Evolutionary conservation across 805 yeast genomes (phyloP).

Genomic region (Kodamaea restingae): DNA sequence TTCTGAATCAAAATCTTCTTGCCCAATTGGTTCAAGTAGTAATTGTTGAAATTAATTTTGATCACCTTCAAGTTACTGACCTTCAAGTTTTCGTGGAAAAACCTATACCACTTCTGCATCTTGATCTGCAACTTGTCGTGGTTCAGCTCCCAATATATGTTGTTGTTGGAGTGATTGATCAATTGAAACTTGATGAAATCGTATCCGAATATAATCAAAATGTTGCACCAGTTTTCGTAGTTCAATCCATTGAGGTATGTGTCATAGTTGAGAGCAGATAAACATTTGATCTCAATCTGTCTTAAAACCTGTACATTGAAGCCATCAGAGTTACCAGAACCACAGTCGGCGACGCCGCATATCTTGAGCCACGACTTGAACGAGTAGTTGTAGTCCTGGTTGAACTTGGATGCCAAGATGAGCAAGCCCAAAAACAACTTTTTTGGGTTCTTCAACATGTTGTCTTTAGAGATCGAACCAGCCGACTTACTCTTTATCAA

Average conservation of each 20-base stretch:
- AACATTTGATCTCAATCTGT: slow-evolving; percentile 49
- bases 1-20: slow-evolving; percentile 23
- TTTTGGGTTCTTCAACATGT: slow-evolving; percentile 48
- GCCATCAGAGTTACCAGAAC: slow-evolving; percentile 9
- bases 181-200: slow-evolving; percentile 38
- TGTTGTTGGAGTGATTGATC: slow-evolving; percentile 17
- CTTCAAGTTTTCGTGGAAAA: slow-evolving; percentile 21
- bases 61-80: slow-evolving; percentile 19
- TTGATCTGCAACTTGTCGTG: slow-evolving; percentile 17
- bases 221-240: slow-evolving; percentile 47
- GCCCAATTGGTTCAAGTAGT: slow-evolving; percentile 29
- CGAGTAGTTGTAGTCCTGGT: slow-evolving; percentile 68
- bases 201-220: slow-evolving; percentile 39
- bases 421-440: slow-evolving; percentile 64
- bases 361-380: slow-evolving; percentile 71
- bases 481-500: slow-evolving; percentile 24
- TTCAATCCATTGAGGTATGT: slow-evolving; percentile 47
- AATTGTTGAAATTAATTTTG: slow-evolving; percentile 24
- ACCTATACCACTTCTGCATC: slow-evolving; percentile 26
- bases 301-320: slow-evolving; percentile 48
- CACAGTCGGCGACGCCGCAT: slow-evolving; percentile 46
- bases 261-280: slow-evolving; percentile 53
- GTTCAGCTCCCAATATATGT: slow-evolving; percentile 25
- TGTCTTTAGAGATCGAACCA: slow-evolving; percentile 7
- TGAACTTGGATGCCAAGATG: slow-evolving; percentile 68